Evolutionary conservation across 2,329 filamentous ascomycete species (phyloP).

Genomic region (Sporothrix phasma): DNA sequence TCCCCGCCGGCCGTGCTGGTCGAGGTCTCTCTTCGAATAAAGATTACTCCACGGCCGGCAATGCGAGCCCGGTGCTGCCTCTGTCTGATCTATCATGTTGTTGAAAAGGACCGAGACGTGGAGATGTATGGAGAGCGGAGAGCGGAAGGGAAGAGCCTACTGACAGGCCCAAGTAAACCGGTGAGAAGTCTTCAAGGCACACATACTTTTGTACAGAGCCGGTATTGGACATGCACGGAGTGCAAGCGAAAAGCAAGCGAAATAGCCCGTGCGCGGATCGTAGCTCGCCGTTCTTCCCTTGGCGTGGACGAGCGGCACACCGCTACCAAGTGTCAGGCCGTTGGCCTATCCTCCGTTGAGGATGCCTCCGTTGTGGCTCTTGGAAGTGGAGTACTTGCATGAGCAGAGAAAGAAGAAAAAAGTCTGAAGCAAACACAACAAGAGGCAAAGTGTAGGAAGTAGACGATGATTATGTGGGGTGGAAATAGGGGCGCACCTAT

Average conservation of each 20-base stretch:
- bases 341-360: not conserved
- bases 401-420: not conserved
- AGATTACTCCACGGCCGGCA: not conserved
- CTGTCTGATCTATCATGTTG: not conserved
- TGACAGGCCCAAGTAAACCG: too few relatives aligned
- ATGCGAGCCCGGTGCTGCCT: not conserved
- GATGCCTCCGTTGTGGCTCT: not conserved
- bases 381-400: not conserved
- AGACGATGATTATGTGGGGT: too few relatives aligned
- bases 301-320: not conserved
- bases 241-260: too few relatives aligned
- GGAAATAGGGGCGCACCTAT: too few relatives aligned
- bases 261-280: not conserved
- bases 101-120: not conserved
- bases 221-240: too few relatives aligned
- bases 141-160: too few relatives aligned
- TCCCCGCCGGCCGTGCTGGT: not conserved
- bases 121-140: too few relatives aligned
- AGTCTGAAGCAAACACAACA: too few relatives aligned
- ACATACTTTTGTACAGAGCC: too few relatives aligned
- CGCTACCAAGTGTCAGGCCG: not conserved
- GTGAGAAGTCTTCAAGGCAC: too few relatives aligned
- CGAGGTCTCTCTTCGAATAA: not conserved
- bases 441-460: too few relatives aligned
- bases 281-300: not conserved